Conservation (phyloP, 139 green algal species). For the Chlamydomonas eustigma region DNA sequence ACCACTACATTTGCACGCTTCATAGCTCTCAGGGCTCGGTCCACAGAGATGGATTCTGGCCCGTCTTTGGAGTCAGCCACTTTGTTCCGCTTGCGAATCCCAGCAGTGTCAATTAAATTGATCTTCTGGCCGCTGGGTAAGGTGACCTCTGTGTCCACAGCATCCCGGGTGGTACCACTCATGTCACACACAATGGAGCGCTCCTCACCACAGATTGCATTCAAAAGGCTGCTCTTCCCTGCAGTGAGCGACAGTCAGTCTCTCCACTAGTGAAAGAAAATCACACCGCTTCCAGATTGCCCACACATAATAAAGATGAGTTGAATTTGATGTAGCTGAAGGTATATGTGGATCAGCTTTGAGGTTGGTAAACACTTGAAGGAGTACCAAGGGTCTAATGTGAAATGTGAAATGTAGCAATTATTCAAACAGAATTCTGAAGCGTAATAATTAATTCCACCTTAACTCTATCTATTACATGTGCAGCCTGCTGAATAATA, state of each 20-base stretch:
- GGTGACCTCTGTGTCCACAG: constrained; percentile 81
- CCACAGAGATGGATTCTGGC: constrained; percentile 75
- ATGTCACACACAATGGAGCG: constrained; percentile 90
- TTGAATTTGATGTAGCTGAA: too few relatives aligned
- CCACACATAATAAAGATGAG: too few relatives aligned
- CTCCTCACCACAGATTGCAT: constrained; percentile 84
- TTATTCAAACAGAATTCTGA: too few relatives aligned
- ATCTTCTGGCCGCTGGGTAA: constrained; percentile 62
- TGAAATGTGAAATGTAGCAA: too few relatives aligned
- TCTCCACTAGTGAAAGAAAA: too few relatives aligned
- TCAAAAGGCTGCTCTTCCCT: constrained; percentile 92
- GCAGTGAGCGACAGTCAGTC: neutral
- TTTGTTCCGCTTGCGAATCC: constrained; percentile 77
- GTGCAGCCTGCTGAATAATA: too few relatives aligned
- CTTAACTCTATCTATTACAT: too few relatives aligned
- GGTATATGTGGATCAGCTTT: too few relatives aligned
- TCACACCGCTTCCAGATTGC: too few relatives aligned
- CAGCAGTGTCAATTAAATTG: constrained; percentile 94
- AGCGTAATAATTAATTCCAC: too few relatives aligned
- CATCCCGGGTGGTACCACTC: constrained; percentile 91
- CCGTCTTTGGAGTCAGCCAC: constrained; percentile 53
- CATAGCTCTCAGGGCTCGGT: constrained; percentile 80
- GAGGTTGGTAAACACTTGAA: too few relatives aligned
- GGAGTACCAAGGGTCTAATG: too few relatives aligned
- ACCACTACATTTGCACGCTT: constrained; percentile 82